Evolutionary conservation across 345 rosid genomes (phyloP).

Genomic region (Kandelia obovata): DNA sequence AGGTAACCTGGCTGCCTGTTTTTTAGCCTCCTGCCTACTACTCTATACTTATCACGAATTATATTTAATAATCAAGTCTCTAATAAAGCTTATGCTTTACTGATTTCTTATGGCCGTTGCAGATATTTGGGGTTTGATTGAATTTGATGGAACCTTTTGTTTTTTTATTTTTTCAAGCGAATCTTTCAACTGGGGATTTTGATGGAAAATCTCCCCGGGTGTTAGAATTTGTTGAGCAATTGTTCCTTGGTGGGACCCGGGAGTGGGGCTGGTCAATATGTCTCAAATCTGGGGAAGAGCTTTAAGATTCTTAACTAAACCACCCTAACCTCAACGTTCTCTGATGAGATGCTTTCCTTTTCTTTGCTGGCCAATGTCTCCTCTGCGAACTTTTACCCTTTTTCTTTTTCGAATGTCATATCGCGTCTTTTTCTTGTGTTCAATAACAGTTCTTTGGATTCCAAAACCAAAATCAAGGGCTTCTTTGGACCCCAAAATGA

Average conservation of each 20-base stretch:
- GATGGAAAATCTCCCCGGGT: slow-evolving; percentile 10
- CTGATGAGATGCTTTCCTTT: too few species aligned
- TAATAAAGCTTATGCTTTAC: not conserved
- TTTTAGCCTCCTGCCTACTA: not conserved
- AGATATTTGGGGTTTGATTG: too few species aligned
- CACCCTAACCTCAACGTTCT: slow-evolving; percentile 55
- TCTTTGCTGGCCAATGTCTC: not conserved
- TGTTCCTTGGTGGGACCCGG: slow-evolving; percentile 27
- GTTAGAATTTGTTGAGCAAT: slow-evolving; percentile 2
- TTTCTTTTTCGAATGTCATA: not conserved
- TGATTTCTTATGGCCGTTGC: not conserved
- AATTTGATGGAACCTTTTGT: not conserved
- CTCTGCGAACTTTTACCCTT: not conserved
- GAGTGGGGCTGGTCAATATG: slow-evolving; percentile 17
- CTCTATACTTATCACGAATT: too few species aligned
- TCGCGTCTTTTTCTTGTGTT: slow-evolving; percentile 13
- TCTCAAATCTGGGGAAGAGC: slow-evolving; percentile 31
- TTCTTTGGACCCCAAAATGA: slow-evolving; percentile 39
- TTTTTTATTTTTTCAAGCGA: not conserved
- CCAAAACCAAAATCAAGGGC: slow-evolving; percentile 45
- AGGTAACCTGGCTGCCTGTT: slow-evolving; percentile 34
- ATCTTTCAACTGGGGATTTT: not conserved
- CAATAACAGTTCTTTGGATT: slow-evolving; percentile 39
- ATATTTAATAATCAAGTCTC: too few species aligned
- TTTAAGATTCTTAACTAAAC: slow-evolving; percentile 42